Conservation (phyloP, 352 stramenopile genomes). For the Lagenidium giganteum region DNA sequence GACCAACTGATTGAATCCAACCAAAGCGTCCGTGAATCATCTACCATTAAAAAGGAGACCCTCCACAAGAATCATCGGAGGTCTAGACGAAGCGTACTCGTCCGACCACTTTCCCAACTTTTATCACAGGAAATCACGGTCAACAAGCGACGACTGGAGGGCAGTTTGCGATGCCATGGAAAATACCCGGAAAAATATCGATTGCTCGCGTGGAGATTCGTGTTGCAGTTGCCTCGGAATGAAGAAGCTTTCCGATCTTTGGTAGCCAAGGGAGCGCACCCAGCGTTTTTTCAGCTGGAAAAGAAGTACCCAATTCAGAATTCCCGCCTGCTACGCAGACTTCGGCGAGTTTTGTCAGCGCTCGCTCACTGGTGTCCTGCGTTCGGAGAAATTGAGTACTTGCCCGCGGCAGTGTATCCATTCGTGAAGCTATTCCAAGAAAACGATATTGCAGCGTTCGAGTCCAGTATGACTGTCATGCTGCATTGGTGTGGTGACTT, state of each 20-base stretch:
- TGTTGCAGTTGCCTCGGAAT: conserved; percentile 83
- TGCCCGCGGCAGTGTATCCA: conserved; percentile 83
- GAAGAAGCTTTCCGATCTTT: conserved; percentile 71
- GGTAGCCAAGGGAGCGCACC: conserved; percentile 70
- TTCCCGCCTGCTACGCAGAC: conserved; percentile 59
- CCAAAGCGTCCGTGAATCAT: no score
- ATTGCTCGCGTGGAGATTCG: conserved; percentile 77
- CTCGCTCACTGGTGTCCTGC: conserved; percentile 89
- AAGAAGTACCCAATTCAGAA: conserved; percentile 82
- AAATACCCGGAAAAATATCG: conserved; percentile 81
- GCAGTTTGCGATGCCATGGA: conserved; percentile 63
- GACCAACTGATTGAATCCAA: no score
- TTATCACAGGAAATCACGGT: conserved; percentile 35
- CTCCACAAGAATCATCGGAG: no score
- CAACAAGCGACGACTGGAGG: conserved; percentile 58
- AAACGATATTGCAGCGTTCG: conserved; percentile 88
- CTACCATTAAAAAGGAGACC: no score
- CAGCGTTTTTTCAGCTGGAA: conserved; percentile 55
- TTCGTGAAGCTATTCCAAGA: conserved; percentile 85
- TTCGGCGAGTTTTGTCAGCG: conserved; percentile 76
- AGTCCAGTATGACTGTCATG: conserved; percentile 82
- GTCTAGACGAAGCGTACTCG: no score
- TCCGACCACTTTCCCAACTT: no score
- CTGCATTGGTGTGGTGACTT: conserved; percentile 83
- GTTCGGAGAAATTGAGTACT: conserved; percentile 81